Conservation (phyloP, 495 filamentous ascomycete species). For the Tuber melanosporum region DNA sequence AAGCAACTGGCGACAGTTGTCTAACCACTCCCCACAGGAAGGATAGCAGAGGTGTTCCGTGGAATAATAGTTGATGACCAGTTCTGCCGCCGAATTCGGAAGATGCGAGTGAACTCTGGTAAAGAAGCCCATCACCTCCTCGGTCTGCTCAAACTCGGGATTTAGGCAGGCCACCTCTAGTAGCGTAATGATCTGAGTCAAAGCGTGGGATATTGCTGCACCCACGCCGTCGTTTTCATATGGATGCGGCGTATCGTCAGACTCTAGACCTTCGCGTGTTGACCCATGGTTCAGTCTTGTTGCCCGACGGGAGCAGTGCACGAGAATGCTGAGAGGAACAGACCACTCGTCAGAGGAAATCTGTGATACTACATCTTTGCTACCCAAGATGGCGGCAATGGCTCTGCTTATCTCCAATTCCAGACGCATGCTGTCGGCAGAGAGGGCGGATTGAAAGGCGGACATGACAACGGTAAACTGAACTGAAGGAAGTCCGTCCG, state of each 20-base stretch:
- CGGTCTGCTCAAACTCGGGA: slow-evolving; percentile 52
- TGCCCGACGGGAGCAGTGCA: slow-evolving; percentile 45
- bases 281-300: slow-evolving; percentile 54
- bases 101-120: slow-evolving; percentile 53
- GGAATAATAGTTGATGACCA: slow-evolving; percentile 55
- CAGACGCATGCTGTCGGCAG: slow-evolving; percentile 40
- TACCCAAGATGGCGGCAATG: slow-evolving; percentile 37
- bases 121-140: slow-evolving; percentile 65
- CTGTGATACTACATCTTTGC: slow-evolving; percentile 36
- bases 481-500: slow-evolving; percentile 58
- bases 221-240: slow-evolving; percentile 37
- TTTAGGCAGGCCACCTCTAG: slow-evolving; percentile 38
- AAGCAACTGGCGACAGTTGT: slow-evolving; percentile 57
- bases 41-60: slow-evolving; percentile 64
- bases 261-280: slow-evolving; percentile 44
- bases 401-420: slow-evolving; percentile 41
- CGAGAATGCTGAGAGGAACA: slow-evolving; percentile 54
- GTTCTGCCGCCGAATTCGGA: slow-evolving; percentile 53
- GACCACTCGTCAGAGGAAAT: slow-evolving; percentile 50
- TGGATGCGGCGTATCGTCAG: slow-evolving; percentile 32
- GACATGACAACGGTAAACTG: slow-evolving; percentile 48
- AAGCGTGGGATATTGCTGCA: slow-evolving; percentile 35
- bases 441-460: slow-evolving; percentile 40
- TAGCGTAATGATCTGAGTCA: slow-evolving; percentile 39
- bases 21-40: slow-evolving; percentile 60